phyloP scores from a whole-genome alignment of 805 yeast genomes.

The Barnettozyma sucrosica region DNA sequence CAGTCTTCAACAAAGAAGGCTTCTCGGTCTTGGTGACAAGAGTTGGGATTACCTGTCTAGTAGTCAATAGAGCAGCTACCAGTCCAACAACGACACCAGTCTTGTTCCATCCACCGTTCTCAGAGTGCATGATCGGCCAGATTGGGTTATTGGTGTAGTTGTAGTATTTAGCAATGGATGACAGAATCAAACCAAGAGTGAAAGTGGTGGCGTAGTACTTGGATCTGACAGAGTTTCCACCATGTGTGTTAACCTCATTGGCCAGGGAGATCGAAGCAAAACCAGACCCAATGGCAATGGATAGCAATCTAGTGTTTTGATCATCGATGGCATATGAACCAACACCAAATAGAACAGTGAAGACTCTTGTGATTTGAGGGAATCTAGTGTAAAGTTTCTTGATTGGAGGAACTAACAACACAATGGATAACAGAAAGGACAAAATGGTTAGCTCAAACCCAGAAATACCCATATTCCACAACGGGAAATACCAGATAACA shows the following conservation, averaged over 20 bases:
- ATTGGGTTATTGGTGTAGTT: slow-evolving; percentile 85
- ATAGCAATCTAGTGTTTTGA: slow-evolving; percentile 66
- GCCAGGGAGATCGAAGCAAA: slow-evolving; percentile 56
- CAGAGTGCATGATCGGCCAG: slow-evolving; percentile 89
- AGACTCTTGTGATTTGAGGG: slow-evolving; percentile 51
- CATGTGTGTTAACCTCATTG: slow-evolving; percentile 26
- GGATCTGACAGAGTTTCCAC: slow-evolving; percentile 18
- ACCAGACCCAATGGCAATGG: slow-evolving; percentile 60
- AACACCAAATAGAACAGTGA: slow-evolving; percentile 58
- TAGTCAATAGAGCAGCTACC: slow-evolving; percentile 58
- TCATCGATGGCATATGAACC: slow-evolving; percentile 65
- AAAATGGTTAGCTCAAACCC: slow-evolving; percentile 81
- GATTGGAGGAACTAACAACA: slow-evolving; percentile 43
- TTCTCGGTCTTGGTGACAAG: slow-evolving; percentile 19
- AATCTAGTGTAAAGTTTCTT: slow-evolving; percentile 32
- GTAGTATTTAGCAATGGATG: slow-evolving; percentile 71
- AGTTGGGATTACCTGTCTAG: slow-evolving; percentile 21
- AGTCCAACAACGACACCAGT: slow-evolving; percentile 63
- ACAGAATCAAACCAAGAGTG: slow-evolving; percentile 62
- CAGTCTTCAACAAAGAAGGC: slow-evolving; percentile 43
- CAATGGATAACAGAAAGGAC: slow-evolving; percentile 51
- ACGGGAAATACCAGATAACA: slow-evolving; percentile 94
- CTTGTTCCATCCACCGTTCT: slow-evolving; percentile 81
- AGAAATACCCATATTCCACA: slow-evolving; percentile 96
- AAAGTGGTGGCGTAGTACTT: slow-evolving; percentile 44